Conservation (phyloP, 2,329 filamentous ascomycete species). For the Colletotrichum tropicicola region DNA sequence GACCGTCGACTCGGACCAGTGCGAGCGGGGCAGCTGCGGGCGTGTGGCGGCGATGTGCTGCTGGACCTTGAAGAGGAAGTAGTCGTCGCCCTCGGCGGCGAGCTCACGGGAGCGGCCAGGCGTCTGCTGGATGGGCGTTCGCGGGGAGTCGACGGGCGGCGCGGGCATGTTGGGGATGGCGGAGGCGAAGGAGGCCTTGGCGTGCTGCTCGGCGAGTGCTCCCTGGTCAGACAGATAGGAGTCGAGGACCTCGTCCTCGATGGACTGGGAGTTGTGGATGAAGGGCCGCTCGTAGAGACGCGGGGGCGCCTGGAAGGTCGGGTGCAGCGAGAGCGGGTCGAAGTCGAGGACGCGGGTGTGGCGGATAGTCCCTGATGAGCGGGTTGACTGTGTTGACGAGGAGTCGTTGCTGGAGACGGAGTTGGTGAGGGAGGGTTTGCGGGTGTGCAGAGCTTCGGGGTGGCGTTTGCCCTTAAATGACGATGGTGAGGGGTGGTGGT, state of each 20-base stretch:
- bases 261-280: constrained; percentile 24
- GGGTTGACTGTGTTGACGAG: constrained; percentile 26
- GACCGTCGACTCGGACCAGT: constrained; percentile 54
- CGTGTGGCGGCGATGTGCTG: constrained; percentile 22
- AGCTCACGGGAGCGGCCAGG: constrained; percentile 6
- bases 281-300: constrained; percentile 30
- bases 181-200: constrained; percentile 9
- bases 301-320: constrained; percentile 32
- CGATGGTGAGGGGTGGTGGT: constrained; percentile 6
- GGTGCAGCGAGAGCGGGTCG: constrained; percentile 31
- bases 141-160: constrained; percentile 27
- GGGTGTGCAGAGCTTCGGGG: constrained; percentile 27
- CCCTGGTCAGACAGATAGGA: constrained; percentile 28
- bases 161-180: constrained; percentile 14
- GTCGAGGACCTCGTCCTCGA: constrained; percentile 25
- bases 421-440: constrained; percentile 31
- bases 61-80: constrained; percentile 33
- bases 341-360: constrained; percentile 29
- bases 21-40: constrained; percentile 42
- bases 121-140: constrained; percentile 27
- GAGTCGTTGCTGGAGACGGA: constrained; percentile 32
- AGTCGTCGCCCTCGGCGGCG: constrained; percentile 30
- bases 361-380: constrained; percentile 21
- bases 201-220: neutral
- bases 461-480: constrained; percentile 5